These are phyloP conservation scores for Ceratobasidium sp. DNA, from an alignment of 1,284 basidiomycete genomes.

Conservation along the genomic window DNA sequence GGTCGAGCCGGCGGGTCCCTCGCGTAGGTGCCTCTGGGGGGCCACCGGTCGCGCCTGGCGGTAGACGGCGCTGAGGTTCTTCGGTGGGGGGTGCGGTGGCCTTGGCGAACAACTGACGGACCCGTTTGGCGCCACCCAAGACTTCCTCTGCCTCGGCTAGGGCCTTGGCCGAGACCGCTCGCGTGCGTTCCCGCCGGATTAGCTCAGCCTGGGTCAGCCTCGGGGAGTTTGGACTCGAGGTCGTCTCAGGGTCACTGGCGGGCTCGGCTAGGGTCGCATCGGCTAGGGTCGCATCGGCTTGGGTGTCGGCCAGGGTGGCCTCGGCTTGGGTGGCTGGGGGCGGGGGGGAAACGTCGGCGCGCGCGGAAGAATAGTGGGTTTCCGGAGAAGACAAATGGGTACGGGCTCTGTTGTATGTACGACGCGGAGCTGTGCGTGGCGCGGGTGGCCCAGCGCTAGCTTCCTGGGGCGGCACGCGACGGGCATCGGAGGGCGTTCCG, in stretches of 20 bases:
- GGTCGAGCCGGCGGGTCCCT: neutral
- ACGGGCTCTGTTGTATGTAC: neutral
- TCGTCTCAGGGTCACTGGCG: neutral
- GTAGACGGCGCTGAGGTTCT: neutral
- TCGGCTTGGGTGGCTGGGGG: no score
- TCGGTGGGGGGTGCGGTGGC: neutral
- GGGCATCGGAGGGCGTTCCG: no score
- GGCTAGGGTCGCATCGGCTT: no score
- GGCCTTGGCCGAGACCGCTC: neutral
- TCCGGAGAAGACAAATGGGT: neutral
- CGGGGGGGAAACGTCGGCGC: no score
- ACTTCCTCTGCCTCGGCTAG: neutral
- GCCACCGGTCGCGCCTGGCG: neutral
- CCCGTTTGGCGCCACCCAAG: neutral
- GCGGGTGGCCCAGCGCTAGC: no score
- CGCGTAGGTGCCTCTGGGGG: neutral
- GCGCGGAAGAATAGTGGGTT: no score
- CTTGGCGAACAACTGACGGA: neutral
- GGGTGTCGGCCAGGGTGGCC: no score
- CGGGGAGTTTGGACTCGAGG: neutral
- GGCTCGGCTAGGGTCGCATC: neutral
- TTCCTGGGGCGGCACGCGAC: no score
- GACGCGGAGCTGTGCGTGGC: neutral
- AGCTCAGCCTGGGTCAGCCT: neutral
- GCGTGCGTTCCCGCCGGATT: neutral